Evolutionary conservation across 2,329 filamentous ascomycete genomes (phyloP).

Genomic region (Colletotrichum karsti): DNA sequence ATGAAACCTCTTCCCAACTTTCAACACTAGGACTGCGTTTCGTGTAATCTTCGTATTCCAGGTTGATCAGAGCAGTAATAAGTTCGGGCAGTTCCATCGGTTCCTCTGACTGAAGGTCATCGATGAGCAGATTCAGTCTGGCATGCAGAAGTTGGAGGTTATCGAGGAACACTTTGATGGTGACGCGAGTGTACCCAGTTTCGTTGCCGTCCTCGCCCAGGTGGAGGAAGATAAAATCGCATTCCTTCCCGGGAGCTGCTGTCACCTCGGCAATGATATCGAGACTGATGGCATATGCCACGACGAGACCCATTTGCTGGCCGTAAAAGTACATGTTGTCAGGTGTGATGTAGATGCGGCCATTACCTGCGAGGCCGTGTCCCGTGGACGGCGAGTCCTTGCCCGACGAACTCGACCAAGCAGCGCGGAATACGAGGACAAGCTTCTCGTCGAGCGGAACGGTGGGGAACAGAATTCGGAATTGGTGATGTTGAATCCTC

Average conservation of each 20-base stretch:
- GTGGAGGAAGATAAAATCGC: constrained; percentile 91
- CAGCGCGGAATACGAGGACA: constrained; percentile 90
- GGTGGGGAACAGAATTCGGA: constrained; percentile 87
- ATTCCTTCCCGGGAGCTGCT: constrained; percentile 87
- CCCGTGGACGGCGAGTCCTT: constrained; percentile 49
- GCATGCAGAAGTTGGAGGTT: constrained; percentile 83
- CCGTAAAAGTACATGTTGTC: constrained; percentile 96
- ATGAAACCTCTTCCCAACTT: constrained; percentile 88
- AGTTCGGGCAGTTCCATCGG: constrained; percentile 74
- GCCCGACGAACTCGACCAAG: constrained; percentile 71
- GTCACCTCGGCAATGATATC: constrained; percentile 87
- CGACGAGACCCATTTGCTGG: constrained; percentile 88
- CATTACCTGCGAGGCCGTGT: constrained; percentile 66
- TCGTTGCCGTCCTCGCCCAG: constrained; percentile 69
- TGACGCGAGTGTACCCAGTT: constrained; percentile 76
- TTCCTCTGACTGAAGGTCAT: constrained; percentile 78
- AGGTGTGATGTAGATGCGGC: constrained; percentile 87
- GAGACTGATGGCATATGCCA: constrained; percentile 81
- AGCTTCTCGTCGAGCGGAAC: constrained; percentile 82
- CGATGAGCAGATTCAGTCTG: constrained; percentile 85
- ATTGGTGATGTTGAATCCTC: constrained; percentile 89
- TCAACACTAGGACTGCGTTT: constrained; percentile 78
- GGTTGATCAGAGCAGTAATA: constrained; percentile 75
- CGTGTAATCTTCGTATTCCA: constrained; percentile 72
- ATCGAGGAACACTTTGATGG: constrained; percentile 93